Base-by-base conservation (phyloP, 257 asterid genomes). In the Lycium barbarum region DNA sequence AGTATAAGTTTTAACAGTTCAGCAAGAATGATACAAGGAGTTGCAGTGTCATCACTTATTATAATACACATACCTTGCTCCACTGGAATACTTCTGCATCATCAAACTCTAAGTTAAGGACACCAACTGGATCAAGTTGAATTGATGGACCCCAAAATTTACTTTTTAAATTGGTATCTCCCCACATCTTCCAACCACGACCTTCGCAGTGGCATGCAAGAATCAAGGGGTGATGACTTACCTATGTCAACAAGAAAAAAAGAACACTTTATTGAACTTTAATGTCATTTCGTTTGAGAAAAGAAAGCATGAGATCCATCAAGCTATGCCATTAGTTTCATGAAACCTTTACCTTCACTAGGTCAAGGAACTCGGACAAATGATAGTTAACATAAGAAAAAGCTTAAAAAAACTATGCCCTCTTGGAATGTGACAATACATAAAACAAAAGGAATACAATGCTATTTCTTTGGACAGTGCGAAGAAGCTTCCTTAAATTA, bases 111-210 rank as follows among this genome's bases (percentile, higher is more conserved):
- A 86, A 86, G 35, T 84, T 86, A 13, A 86, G 81, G 15, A 68
- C 80, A 61, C 88, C 86, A 86, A 76, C 70, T 43, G 88, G 88
- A 53, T 86, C 88, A 20, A 86, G 83, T 65, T 86, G 88, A 47
- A 86, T 86, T n/a, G 88, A 86, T 18, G 86, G 83, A 22, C 88
- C 88, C 88, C 88, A 86, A 76, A 86, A 86, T 83, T 82, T 85
- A 3, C 79, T 81, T 61, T 61, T 85, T 66, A 85, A 68, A 61
- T 61, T 85, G 18, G 80, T 86, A 58, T 86, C 88, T 5, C 86
- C 88, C 85, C 86, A 86, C 54, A 86, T 72, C 12, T 74, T 86
- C 88, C 86, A 86, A 43, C 86, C 86, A 3, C 83, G 71, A 6
- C 88, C 88, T 68, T 86, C 88, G 72, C 88, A 85, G 33, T 85